A percentile compares a stretch with the other conserved stretches of the same genome.
These are phyloP conservation scores for Podaxis sp. DNA, from an alignment of 768 basidiomycete species.

Conservation along the genomic window DNA sequence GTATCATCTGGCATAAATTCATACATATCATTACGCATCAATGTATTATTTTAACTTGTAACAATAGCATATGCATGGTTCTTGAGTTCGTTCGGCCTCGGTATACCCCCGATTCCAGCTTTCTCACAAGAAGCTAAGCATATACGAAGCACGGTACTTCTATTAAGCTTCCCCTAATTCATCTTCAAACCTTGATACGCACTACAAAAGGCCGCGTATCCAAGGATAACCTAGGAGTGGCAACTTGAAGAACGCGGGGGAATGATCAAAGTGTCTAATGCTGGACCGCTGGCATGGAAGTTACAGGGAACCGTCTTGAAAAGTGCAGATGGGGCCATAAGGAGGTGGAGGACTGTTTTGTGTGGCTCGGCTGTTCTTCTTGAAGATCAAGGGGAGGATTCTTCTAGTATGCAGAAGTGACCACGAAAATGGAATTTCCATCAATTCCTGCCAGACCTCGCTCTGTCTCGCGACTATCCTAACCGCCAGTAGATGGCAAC, in stretches of 20 bases:
- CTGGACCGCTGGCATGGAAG: conserved; percentile 4
- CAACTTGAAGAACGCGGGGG: neutral
- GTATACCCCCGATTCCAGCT: neutral
- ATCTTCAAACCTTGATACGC: neutral
- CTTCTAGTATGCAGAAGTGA: neutral
- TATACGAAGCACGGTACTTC: neutral
- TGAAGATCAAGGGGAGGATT: neutral
- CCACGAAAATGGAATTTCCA: neutral
- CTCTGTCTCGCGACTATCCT: too few relatives aligned
- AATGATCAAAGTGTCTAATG: neutral
- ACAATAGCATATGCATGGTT: conserved; percentile 8
- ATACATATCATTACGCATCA: conserved; percentile 6
- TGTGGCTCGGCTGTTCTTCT: neutral
- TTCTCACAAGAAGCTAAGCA: neutral
- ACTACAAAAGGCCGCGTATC: neutral
- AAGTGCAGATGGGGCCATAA: neutral
- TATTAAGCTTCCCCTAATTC: neutral
- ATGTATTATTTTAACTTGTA: conserved; percentile 12
- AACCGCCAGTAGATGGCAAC: neutral
- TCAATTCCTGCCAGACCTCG: neutral
- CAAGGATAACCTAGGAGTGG: neutral
- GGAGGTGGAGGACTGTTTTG: neutral
- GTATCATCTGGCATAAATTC: conserved; percentile 12
- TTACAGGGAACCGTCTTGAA: neutral
- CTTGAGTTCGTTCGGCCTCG: neutral